Percentiles rank a stretch among this genome's conserved stretches.
Evolutionary conservation across 192 early-diverging fungal species (phyloP).

Genomic region (Spinellus fusiger): DNA sequence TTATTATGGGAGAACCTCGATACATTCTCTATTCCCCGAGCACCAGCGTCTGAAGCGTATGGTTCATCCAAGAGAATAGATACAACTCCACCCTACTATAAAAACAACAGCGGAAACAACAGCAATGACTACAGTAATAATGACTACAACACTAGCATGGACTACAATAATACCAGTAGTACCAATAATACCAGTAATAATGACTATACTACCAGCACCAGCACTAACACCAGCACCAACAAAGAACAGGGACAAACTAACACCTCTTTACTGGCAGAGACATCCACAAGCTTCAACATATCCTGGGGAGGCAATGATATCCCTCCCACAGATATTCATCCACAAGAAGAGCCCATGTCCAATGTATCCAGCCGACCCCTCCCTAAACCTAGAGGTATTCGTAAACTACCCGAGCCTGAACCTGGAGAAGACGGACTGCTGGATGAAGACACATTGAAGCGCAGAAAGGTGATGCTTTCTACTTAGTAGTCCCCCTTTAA

Average conservation of each 20-base stretch:
- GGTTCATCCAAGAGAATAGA: too few species aligned
- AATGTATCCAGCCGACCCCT: constrained; percentile 8
- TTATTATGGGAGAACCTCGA: too few species aligned
- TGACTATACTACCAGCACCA: background rate
- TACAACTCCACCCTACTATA: too few species aligned
- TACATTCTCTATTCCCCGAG: too few species aligned
- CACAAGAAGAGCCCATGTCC: constrained; percentile 6
- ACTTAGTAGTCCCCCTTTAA: background rate
- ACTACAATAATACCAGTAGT: too few species aligned
- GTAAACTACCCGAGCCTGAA: constrained; percentile 24
- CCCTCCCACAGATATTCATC: constrained; percentile 20
- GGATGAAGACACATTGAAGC: constrained; percentile 28
- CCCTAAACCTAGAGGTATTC: constrained; percentile 30
- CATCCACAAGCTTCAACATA: constrained; percentile 26
- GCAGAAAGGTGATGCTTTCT: constrained; percentile 18
- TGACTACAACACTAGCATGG: too few species aligned
- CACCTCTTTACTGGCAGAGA: background rate
- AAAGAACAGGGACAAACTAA: background rate
- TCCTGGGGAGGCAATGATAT: constrained; percentile 32
- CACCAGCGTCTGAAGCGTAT: too few species aligned
- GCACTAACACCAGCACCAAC: background rate
- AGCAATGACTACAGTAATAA: background rate
- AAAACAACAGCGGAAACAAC: background rate
- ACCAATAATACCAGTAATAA: background rate
- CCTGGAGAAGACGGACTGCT: constrained; percentile 21